Evolutionary conservation across 2,329 filamentous ascomycete genomes (phyloP).

Genomic region (Lasiodiplodia theobromae): DNA sequence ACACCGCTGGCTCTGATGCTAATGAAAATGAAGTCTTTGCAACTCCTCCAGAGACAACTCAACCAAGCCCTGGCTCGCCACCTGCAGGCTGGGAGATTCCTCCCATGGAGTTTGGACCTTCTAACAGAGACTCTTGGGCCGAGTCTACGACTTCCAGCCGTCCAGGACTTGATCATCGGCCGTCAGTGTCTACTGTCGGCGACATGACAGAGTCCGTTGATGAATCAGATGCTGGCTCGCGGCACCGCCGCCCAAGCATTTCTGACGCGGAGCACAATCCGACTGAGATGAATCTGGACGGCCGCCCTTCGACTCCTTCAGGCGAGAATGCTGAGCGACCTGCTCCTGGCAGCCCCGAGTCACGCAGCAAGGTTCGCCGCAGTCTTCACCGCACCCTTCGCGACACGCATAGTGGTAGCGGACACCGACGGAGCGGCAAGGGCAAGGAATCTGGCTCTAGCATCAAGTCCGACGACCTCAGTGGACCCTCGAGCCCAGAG

Average conservation of each 20-base stretch:
- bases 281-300: conserved; percentile 24
- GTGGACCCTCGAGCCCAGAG: conserved; percentile 61
- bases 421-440: conserved; percentile 73
- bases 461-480: conserved; percentile 45
- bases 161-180: conserved; percentile 36
- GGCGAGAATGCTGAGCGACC: conserved; percentile 35
- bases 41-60: conserved; percentile 54
- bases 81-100: conserved; percentile 41
- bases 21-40: conserved; percentile 51
- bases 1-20: conserved; percentile 33
- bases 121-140: conserved; percentile 25
- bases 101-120: conserved; percentile 43
- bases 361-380: conserved; percentile 75
- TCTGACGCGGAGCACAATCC: conserved; percentile 19
- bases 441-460: conserved; percentile 75
- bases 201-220: conserved; percentile 39
- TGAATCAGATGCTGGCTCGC: conserved; percentile 41
- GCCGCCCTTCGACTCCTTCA: conserved; percentile 35
- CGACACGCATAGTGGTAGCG: conserved; percentile 72
- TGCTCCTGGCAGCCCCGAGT: conserved; percentile 52
- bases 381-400: conserved; percentile 90
- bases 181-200: conserved; percentile 44
- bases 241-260: conserved; percentile 40
- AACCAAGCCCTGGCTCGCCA: conserved; percentile 45
- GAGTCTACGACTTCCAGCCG: conserved; percentile 28